Evolutionary conservation across 768 basidiomycete species (phyloP).

Genomic region (Pholiota molesta): DNA sequence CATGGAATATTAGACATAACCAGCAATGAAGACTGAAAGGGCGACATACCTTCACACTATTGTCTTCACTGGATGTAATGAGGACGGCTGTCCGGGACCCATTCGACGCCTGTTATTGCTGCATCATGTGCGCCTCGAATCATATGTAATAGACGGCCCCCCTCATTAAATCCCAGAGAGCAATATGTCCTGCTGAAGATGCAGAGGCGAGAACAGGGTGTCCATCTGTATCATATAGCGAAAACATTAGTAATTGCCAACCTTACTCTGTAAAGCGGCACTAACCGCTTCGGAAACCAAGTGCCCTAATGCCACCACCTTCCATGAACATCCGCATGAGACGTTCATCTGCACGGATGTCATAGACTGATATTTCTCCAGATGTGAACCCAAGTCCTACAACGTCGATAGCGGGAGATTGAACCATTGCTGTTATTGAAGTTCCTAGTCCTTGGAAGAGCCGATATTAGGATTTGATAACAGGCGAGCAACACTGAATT

Average conservation of each 20-base stretch:
- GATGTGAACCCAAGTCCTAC: slow-evolving; percentile 90
- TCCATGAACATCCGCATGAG: slow-evolving; percentile 92
- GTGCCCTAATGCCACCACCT: slow-evolving; percentile 72
- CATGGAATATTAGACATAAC: neutral
- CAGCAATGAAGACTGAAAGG: neutral
- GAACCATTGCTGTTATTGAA: slow-evolving; percentile 78
- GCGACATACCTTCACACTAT: slow-evolving; percentile 82
- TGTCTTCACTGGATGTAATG: slow-evolving; percentile 90
- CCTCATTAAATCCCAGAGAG: slow-evolving; percentile 91
- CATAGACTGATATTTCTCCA: slow-evolving; percentile 87
- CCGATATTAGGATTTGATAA: slow-evolving; percentile 37
- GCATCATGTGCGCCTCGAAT: slow-evolving; percentile 90
- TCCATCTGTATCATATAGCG: slow-evolving; percentile 56
- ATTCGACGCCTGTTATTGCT: slow-evolving; percentile 79
- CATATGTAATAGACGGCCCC: slow-evolving; percentile 83
- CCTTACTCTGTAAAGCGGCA: slow-evolving; percentile 9
- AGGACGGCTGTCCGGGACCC: slow-evolving; percentile 96
- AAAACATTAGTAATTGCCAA: slow-evolving; percentile 8
- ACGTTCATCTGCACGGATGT: slow-evolving; percentile 87
- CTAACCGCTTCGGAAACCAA: slow-evolving; percentile 86
- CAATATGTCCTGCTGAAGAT: slow-evolving; percentile 85
- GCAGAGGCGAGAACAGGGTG: slow-evolving; percentile 88
- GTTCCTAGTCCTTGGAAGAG: slow-evolving; percentile 30
- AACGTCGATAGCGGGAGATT: slow-evolving; percentile 96
- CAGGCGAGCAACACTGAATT: slow-evolving; percentile 63